Evolutionary conservation across 768 basidiomycete genomes (phyloP), one percentile per base, ranked within the genome.

Genomic region (Trametopsis cervina): DNA sequence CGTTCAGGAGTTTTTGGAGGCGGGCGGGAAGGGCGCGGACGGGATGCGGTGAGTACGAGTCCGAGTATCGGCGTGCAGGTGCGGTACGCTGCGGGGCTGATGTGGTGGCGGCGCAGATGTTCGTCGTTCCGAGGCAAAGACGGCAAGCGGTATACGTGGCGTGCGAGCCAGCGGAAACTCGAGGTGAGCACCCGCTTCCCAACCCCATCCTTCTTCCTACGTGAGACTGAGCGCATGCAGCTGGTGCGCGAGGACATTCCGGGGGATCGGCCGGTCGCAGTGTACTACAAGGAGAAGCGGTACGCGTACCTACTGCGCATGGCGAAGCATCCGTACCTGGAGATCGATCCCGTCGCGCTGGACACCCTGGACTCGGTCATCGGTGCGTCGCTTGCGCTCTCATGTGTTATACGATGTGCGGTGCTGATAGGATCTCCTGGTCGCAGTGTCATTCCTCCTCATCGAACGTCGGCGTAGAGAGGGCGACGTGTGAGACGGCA

Each of bases 311-410:
- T 72, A 2, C 59, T 68, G 11, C 56, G 58, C 43, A 65, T 71
- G 54, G 68, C 64, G 26, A 59, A 64, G 25, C 49, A 63, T 9
- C 67, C 69, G 27, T 68, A 64, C 48, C 39, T 71, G 27, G 69
- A 71, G 33, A 51, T 71, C 12, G 60, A 66, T 36, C 49, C 59
- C 25, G 58, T 57, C n/a, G 56, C 61, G 15, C 18, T 64, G 43
- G 61, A 64, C 18, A 63, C 66, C 4, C 27, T 69, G 37, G 69
- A 72, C 43, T 56, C 62, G 7, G 60, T 72, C 40, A 61, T 70
- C 52, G 40, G 69, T 68, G 27, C 17, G 65, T 58, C 4, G 21
- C 11, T 22, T 12, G 3, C 12, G 15, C 20, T 33, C 17, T 17
- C 13, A 17, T 40, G 15, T 35, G 11, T 49, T 33, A 22, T n/a